phyloP scores from a whole-genome alignment of 2,329 filamentous ascomycete genomes.

The Colletotrichum noveboracense region DNA sequence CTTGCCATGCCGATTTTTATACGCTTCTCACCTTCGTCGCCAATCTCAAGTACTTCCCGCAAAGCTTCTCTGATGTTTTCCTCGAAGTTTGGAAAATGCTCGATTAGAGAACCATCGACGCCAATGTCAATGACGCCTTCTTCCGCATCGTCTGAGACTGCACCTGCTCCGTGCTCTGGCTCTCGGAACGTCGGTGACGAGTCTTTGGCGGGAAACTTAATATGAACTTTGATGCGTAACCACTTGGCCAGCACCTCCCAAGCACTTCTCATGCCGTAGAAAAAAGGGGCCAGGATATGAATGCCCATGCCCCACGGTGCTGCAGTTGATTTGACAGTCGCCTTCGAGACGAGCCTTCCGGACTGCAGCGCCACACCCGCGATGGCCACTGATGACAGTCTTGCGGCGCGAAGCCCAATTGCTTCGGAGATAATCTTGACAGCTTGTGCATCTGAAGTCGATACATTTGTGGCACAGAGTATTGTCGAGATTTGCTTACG shows the following conservation, averaged over 20 bases:
- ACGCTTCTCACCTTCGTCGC: constrained; percentile 64
- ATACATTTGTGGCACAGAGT: constrained; percentile 49
- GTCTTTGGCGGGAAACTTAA: background rate
- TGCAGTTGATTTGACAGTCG: background rate
- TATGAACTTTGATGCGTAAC: background rate
- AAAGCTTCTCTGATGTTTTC: constrained; percentile 68
- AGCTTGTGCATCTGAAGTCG: constrained; percentile 64
- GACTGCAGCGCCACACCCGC: constrained; percentile 27
- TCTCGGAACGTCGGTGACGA: background rate
- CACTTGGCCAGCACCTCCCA: background rate
- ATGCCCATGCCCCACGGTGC: background rate
- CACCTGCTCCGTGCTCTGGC: too few relatives aligned
- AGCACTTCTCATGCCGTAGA: background rate
- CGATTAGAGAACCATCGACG: constrained; percentile 74
- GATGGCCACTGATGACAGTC: constrained; percentile 26
- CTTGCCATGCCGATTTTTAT: constrained; percentile 75
- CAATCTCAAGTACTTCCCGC: constrained; percentile 65
- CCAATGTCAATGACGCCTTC: constrained; percentile 65
- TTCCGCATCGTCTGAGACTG: constrained; percentile 26
- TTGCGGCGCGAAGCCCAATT: constrained; percentile 25
- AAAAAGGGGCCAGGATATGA: background rate
- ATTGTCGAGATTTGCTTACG: constrained; percentile 21
- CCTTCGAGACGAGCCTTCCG: constrained; percentile 5
- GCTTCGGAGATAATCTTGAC: constrained; percentile 59
- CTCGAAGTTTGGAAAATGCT: constrained; percentile 76